phyloP scores from a whole-genome alignment of 768 basidiomycete genomes.

The Naganishia antarctica region DNA sequence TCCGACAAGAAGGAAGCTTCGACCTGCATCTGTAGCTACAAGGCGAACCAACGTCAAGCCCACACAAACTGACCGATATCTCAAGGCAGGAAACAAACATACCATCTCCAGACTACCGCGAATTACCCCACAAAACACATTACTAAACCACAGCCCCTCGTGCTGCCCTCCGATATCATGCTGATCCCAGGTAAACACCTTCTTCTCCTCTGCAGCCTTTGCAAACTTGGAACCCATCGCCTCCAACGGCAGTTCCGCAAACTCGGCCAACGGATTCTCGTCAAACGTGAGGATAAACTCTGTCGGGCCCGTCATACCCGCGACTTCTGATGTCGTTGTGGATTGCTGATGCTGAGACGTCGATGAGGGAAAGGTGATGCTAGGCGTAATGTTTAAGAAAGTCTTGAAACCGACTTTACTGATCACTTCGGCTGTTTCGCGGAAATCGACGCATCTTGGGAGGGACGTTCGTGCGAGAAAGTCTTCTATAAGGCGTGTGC shows the following conservation, averaged over 20 bases:
- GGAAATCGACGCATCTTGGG: conserved; percentile 87
- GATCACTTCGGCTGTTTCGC: conserved; percentile 90
- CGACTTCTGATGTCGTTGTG: conserved; percentile 43
- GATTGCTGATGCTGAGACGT: conserved; percentile 53
- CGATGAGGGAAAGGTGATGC: conserved; percentile 62
- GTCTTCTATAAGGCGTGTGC: conserved; percentile 91
- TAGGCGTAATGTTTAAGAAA: conserved; percentile 86
- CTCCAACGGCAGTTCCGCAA: conserved; percentile 93
- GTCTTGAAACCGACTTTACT: conserved; percentile 98
- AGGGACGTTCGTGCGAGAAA: conserved; percentile 89
- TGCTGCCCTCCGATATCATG: conserved; percentile 50
- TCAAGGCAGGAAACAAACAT: conserved; percentile 18
- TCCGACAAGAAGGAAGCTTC: conserved; percentile 84
- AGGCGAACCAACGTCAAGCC: neutral
- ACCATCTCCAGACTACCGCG: conserved; percentile 96
- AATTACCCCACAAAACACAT: conserved; percentile 88
- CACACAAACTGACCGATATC: neutral
- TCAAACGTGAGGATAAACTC: conserved; percentile 80
- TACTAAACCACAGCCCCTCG: conserved; percentile 93
- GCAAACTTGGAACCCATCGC: conserved; percentile 52
- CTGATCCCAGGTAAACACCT: neutral
- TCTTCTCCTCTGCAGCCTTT: conserved; percentile 13
- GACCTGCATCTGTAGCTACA: conserved; percentile 91
- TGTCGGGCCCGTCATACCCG: conserved; percentile 43
- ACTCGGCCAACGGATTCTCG: conserved; percentile 93